Conservation (phyloP, 371 early-diverging fungal genomes). For the Syncephalis fuscata region DNA sequence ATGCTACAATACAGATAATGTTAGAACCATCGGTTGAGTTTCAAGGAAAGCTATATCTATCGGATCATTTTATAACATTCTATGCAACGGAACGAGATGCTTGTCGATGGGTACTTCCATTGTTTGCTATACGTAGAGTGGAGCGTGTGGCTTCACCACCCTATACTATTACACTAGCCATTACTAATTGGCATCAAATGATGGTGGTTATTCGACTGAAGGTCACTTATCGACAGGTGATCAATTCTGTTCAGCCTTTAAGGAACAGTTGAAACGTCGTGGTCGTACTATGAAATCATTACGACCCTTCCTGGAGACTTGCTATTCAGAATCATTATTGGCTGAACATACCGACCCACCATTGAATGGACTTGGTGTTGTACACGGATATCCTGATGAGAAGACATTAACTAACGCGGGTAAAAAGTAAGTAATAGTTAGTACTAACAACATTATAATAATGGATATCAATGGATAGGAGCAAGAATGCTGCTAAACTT, state of each 20-base stretch:
- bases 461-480: background rate
- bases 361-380: constrained; percentile 56
- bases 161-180: constrained; percentile 23
- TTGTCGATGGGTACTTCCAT: constrained; percentile 61
- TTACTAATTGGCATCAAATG: constrained; percentile 45
- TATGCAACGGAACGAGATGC: constrained; percentile 31
- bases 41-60: constrained; percentile 57
- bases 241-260: constrained; percentile 28
- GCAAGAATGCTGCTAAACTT: background rate
- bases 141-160: constrained; percentile 45
- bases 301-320: constrained; percentile 65
- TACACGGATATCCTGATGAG: constrained; percentile 78
- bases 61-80: constrained; percentile 74
- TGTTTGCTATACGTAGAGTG: constrained; percentile 78
- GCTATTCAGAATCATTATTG: constrained; percentile 54
- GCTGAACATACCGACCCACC: constrained; percentile 25
- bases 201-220: constrained; percentile 24
- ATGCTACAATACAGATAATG: constrained; percentile 25
- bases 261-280: constrained; percentile 29
- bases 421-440: background rate
- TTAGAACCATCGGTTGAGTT: constrained; percentile 17
- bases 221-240: constrained; percentile 27
- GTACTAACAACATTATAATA: background rate
- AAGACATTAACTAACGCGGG: constrained; percentile 19
- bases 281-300: constrained; percentile 58